These are phyloP conservation scores for Lasiodiplodia theobromae DNA, from an alignment of 2,329 filamentous ascomycete species.

Conservation along the genomic window DNA sequence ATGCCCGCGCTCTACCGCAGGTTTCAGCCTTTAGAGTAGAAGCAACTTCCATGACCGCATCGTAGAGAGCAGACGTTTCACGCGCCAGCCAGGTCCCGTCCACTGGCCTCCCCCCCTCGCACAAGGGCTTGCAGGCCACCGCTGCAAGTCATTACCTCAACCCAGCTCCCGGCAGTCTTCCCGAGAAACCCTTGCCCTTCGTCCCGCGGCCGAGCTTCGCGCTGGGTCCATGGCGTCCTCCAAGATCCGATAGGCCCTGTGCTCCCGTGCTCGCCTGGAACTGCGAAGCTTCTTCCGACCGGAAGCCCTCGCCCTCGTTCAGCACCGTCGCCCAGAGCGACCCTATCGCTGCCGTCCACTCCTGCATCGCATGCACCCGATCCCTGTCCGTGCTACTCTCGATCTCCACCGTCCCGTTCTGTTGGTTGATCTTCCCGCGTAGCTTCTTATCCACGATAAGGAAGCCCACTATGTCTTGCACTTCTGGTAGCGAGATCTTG, in stretches of 20 bases:
- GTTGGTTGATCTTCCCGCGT: slow-evolving; percentile 86
- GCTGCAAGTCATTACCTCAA: slow-evolving; percentile 51
- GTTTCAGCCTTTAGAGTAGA: slow-evolving; percentile 30
- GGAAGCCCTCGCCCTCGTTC: slow-evolving; percentile 78
- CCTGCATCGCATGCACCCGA: slow-evolving; percentile 74
- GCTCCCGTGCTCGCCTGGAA: slow-evolving; percentile 35
- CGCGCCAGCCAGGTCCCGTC: slow-evolving; percentile 25
- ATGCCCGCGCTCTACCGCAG: slow-evolving; percentile 25
- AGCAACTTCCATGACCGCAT: slow-evolving; percentile 28
- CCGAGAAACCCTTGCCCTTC: slow-evolving; percentile 49
- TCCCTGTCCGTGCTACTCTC: slow-evolving; percentile 75
- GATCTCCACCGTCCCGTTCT: slow-evolving; percentile 82
- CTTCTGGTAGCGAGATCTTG: slow-evolving; percentile 82
- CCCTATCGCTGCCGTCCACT: slow-evolving; percentile 74
- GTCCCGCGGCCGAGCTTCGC: slow-evolving; percentile 40
- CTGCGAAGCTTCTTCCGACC: slow-evolving; percentile 53
- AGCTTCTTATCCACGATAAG: slow-evolving; percentile 91
- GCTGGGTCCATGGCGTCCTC: slow-evolving; percentile 39
- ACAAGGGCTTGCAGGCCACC: slow-evolving; percentile 38
- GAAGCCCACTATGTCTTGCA: slow-evolving; percentile 94
- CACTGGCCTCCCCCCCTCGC: slow-evolving; percentile 25
- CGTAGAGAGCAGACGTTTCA: slow-evolving; percentile 18
- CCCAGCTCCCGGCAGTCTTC: slow-evolving; percentile 44
- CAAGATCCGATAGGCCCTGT: slow-evolving; percentile 34
- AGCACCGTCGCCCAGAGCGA: slow-evolving; percentile 76